Evolutionary conservation across 495 filamentous ascomycete genomes (phyloP).

Genomic region (Trichoderma reesei): DNA sequence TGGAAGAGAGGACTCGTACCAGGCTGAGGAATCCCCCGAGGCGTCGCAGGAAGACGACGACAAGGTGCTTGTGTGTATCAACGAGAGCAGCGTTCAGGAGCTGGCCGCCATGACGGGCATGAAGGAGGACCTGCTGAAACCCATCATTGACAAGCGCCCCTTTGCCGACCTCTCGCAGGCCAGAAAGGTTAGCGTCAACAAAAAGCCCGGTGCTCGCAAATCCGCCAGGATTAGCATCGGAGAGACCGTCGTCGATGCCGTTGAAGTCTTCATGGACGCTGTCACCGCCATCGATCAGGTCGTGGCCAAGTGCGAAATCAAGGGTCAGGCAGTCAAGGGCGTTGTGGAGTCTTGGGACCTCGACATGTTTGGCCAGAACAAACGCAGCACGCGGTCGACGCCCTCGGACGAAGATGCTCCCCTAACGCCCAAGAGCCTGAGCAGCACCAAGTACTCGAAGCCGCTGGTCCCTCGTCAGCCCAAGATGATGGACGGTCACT

Average conservation of each 20-base stretch:
- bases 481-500: conserved; percentile 55
- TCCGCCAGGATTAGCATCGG: conserved; percentile 26
- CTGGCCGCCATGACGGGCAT: conserved; percentile 69
- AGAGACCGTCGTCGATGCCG: conserved; percentile 27
- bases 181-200: conserved; percentile 44
- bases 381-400: conserved; percentile 14
- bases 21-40: not conserved
- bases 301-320: conserved; percentile 56
- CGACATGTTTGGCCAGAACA: conserved; percentile 51
- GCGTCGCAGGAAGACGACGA: conserved; percentile 20
- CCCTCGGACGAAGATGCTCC: conserved; percentile 18
- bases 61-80: conserved; percentile 68
- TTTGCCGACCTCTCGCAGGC: conserved; percentile 56
- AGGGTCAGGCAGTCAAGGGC: conserved; percentile 56
- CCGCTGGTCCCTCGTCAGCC: conserved; percentile 55
- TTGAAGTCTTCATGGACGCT: conserved; percentile 24
- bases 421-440: conserved; percentile 22
- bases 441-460: conserved; percentile 16
- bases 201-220: conserved; percentile 29
- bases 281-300: conserved; percentile 68
- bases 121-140: conserved; percentile 52
- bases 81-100: conserved; percentile 60
- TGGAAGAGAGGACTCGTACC: conserved; percentile 4
- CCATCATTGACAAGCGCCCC: conserved; percentile 59
- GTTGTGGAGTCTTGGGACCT: conserved; percentile 73